These are phyloP conservation scores for Pseudogymnoascus sp. DNA, from an alignment of 2,329 filamentous ascomycete species.

Conservation along the genomic window DNA sequence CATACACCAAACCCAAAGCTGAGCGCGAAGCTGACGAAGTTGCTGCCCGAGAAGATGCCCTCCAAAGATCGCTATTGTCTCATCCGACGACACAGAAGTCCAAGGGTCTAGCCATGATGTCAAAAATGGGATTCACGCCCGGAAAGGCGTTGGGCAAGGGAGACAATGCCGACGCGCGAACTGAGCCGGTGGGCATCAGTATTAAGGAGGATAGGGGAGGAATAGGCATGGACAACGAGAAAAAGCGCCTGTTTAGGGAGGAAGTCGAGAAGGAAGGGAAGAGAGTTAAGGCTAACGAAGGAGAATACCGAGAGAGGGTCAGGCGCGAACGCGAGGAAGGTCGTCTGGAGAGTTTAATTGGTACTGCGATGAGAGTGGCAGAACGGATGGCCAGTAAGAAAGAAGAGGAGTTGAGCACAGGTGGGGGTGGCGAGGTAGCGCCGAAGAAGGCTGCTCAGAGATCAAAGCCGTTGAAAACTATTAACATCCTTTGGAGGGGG, in stretches of 20 bases:
- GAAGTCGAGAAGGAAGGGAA: constrained; percentile 51
- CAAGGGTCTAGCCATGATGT: constrained; percentile 95
- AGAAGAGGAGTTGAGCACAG: constrained; percentile 17
- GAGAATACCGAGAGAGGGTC: constrained; percentile 65
- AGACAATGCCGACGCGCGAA: constrained; percentile 32
- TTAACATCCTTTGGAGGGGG: constrained; percentile 73
- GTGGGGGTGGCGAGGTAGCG: constrained; percentile 18
- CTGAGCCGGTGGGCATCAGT: constrained; percentile 67
- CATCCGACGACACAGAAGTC: constrained; percentile 47
- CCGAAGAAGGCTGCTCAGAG: constrained; percentile 21
- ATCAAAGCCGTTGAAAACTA: constrained; percentile 50
- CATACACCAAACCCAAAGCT: constrained; percentile 67
- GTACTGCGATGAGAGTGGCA: constrained; percentile 72
- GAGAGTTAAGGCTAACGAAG: constrained; percentile 53
- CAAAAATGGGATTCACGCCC: constrained; percentile 80
- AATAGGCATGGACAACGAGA: constrained; percentile 74
- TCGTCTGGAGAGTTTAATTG: constrained; percentile 59
- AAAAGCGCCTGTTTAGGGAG: constrained; percentile 67
- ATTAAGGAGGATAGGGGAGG: constrained; percentile 75
- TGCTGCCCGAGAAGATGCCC: constrained; percentile 62
- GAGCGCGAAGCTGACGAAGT: constrained; percentile 70
- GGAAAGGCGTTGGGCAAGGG: constrained; percentile 65
- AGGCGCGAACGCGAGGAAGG: constrained; percentile 60
- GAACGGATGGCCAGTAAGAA: constrained; percentile 52
- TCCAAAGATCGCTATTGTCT: constrained; percentile 65